Base-by-base conservation (phyloP, 2,329 filamentous ascomycete genomes). In the Corinectria fuckeliana region DNA sequence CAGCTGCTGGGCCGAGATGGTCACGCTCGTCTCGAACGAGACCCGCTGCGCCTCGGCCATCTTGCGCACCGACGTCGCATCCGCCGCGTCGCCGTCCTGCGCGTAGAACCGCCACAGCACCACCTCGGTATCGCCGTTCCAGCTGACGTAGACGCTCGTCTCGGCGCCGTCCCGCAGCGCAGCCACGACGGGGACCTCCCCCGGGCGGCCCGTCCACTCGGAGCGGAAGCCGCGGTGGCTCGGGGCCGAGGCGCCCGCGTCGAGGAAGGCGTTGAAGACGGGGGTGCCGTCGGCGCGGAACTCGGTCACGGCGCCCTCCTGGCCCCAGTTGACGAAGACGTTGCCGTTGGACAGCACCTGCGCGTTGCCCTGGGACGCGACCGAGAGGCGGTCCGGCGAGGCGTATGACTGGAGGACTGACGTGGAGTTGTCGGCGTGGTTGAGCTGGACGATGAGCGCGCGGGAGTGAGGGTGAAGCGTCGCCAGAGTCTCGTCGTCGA, bases 241-340 rank as follows among this genome's bases (percentile, higher is more conserved):
- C 67, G 83, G 80, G 1, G 83, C 78, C 68, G 69, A 69, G 61
- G 71, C 71, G 39, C 67, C 68, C 3, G 71, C 71, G 50, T 77
- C 77, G 32, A 85, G 74, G 64, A 82, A 81, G 5, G 76, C 77
- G 58, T 87, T 82, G 74, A 85, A 85, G 13, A 87, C 70, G 4
- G 80, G 69, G 3, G 75, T 73, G 8, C 84, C 84, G 16, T 80
- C 77, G 1, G 73, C 62, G 1, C 73, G 74, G 64, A 82, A 79
- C 64, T 82, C 81, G 1, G 80, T 83, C 18, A 83, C 63, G 3
- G 78, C 79, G 0, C 81, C 81, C 20, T 77, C 78, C 0, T 78
- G 78, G 2, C 86, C 85, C 85, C 85, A 88, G 63, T 84, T 84
- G 47, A 88, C 80, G 34, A 88, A 73, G 6, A 79, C 79, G 57